phyloP scores from a whole-genome alignment of 2,329 filamentous ascomycete genomes.

The Phoma sp. region DNA sequence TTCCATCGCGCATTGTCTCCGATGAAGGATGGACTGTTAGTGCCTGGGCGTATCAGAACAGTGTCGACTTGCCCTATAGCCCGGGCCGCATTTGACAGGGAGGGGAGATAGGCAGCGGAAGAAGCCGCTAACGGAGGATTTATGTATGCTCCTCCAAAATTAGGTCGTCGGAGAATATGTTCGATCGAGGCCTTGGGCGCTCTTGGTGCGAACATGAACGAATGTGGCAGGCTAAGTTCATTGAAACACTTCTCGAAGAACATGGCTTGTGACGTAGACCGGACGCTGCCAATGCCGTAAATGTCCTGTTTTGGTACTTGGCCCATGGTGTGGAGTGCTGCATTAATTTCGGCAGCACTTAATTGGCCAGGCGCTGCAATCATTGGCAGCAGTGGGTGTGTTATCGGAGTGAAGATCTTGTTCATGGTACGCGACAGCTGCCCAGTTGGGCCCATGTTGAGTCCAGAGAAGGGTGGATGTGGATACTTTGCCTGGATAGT shows the following conservation, averaged over 20 bases:
- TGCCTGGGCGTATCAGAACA: constrained; percentile 67
- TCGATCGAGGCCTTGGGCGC: constrained; percentile 72
- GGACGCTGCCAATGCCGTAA: constrained; percentile 77
- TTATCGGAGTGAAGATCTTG: constrained; percentile 86
- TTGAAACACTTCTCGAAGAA: constrained; percentile 76
- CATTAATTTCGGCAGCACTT: constrained; percentile 84
- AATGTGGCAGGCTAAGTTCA: constrained; percentile 79
- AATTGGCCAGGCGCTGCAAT: constrained; percentile 86
- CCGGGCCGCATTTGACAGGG: constrained; percentile 75
- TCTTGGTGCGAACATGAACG: constrained; percentile 76
- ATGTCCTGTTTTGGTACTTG: constrained; percentile 80
- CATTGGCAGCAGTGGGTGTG: constrained; percentile 80
- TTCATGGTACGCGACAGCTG: constrained; percentile 85
- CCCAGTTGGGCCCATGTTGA: constrained; percentile 88
- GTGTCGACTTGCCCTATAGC: constrained; percentile 84
- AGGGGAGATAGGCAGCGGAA: constrained; percentile 64
- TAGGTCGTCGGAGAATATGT: constrained; percentile 71
- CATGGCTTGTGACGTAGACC: constrained; percentile 76
- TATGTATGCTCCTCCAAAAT: constrained; percentile 83
- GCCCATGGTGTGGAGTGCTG: constrained; percentile 76
- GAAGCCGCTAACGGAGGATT: constrained; percentile 69
- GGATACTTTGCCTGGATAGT: constrained; percentile 73
- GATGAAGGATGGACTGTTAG: constrained; percentile 57
- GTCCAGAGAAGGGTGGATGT: constrained; percentile 76
- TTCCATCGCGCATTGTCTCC: constrained; percentile 88